These are phyloP conservation scores for Heliosperma pusillum DNA, from an alignment of 148 eudicot species.

Conservation along the genomic window DNA sequence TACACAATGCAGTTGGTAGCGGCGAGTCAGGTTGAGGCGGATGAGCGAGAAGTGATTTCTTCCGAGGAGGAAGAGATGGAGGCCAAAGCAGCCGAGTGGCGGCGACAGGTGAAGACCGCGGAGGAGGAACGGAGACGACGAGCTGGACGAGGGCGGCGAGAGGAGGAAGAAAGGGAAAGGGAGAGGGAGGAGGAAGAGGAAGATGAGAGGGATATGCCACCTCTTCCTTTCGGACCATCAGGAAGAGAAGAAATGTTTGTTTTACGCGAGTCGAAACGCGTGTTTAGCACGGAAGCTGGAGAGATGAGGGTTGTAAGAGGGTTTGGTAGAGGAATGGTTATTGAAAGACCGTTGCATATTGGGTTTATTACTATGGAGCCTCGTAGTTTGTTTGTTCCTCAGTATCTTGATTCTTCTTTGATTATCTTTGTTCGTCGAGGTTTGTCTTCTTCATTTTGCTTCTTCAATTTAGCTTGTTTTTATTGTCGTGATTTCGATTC, in stretches of 20 bases:
- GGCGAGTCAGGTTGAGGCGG: background rate
- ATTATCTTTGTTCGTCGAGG: constrained; percentile 65
- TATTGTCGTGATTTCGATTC: too few relatives aligned
- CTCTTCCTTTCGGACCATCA: constrained; percentile 6
- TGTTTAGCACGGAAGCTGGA: constrained; percentile 71
- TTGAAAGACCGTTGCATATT: constrained; percentile 47
- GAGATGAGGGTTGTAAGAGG: constrained; percentile 62
- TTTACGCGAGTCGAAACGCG: constrained; percentile 43
- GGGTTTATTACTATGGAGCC: constrained; percentile 94
- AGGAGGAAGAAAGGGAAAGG: constrained; percentile 9
- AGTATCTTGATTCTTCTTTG: constrained; percentile 61
- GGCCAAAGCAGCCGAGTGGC: constrained; percentile 24
- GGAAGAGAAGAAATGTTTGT: constrained; percentile 38
- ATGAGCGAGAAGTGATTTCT: constrained; percentile 9
- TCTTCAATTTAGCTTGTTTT: too few relatives aligned
- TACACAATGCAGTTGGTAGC: constrained; percentile 29
- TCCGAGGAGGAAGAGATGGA: constrained; percentile 20
- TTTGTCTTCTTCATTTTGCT: constrained; percentile 12
- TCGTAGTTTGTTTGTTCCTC: constrained; percentile 60
- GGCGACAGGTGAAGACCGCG: constrained; percentile 21
- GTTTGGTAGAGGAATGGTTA: constrained; percentile 25
- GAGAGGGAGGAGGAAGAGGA: constrained; percentile 9
- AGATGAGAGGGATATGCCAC: background rate
- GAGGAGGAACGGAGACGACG: constrained; percentile 24
- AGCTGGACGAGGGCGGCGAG: background rate